phyloP scores from a whole-genome alignment of 2,329 filamentous ascomycete species.

The Colletotrichum sp. region DNA sequence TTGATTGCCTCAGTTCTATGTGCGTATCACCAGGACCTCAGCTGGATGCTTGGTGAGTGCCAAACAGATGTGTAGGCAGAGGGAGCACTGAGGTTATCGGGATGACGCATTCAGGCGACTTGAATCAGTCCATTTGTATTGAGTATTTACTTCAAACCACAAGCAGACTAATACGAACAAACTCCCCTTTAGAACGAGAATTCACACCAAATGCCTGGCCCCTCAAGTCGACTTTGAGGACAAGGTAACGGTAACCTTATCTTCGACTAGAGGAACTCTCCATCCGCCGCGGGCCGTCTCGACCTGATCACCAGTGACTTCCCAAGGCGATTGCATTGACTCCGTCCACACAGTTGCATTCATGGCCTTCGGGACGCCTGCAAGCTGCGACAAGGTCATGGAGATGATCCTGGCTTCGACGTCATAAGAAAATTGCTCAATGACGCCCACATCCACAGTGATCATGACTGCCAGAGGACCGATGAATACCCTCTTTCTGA shows the following conservation, averaged over 20 bases:
- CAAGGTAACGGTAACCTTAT: background rate
- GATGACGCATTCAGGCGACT: background rate
- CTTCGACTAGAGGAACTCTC: background rate
- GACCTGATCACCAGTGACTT: background rate
- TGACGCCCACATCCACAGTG: constrained; percentile 42
- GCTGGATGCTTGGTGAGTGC: background rate
- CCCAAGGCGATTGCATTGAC: background rate
- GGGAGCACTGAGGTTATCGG: background rate
- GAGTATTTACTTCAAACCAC: background rate
- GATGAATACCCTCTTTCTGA: background rate
- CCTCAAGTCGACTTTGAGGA: background rate
- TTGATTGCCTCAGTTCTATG: background rate
- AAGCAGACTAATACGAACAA: background rate
- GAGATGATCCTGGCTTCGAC: background rate
- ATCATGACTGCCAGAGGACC: background rate
- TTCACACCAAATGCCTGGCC: background rate
- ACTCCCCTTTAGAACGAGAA: background rate
- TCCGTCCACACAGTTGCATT: background rate
- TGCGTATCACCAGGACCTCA: background rate
- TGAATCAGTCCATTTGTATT: background rate
- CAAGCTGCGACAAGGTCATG: background rate
- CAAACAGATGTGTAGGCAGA: background rate
- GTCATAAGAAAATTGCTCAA: constrained; percentile 15
- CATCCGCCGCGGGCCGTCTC: background rate
- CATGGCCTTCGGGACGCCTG: background rate